Evolutionary conservation across 805 yeast species (phyloP).

Genomic region (Metschnikowia peoriensis): DNA sequence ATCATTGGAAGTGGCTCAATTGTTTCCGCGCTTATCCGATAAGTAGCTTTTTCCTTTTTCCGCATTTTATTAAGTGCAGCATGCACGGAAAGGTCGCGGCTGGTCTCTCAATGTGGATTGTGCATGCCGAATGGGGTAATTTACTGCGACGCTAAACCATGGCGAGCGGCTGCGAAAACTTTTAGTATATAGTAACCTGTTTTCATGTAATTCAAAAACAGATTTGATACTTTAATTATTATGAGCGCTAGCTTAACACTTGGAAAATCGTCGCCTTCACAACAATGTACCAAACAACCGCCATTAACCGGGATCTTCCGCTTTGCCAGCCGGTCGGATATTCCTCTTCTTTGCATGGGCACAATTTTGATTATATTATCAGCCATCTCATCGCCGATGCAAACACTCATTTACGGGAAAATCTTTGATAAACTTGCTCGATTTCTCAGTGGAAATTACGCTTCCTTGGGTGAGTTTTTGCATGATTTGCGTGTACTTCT

Average conservation of each 20-base stretch:
- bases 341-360: conserved; percentile 12
- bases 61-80: conserved; percentile 6
- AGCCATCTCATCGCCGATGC: conserved; percentile 59
- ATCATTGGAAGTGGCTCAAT: neutral
- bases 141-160: conserved; percentile 3
- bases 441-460: conserved; percentile 31
- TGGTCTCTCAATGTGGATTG: conserved; percentile 6
- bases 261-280: neutral
- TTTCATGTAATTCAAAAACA: conserved; percentile 5
- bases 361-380: conserved; percentile 42
- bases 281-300: neutral
- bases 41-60: conserved; percentile 3
- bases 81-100: conserved; percentile 2
- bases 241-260: neutral
- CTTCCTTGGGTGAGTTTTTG: conserved; percentile 20
- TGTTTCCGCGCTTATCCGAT: conserved; percentile 2
- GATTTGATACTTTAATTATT: neutral
- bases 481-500: conserved; percentile 26
- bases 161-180: conserved; percentile 9
- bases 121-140: conserved; percentile 15
- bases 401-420: conserved; percentile 64
- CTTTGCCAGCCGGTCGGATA: conserved; percentile 11
- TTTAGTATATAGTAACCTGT: conserved; percentile 3
- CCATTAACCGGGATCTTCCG: conserved; percentile 11
- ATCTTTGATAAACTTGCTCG: conserved; percentile 45